A percentile compares a stretch with the other conserved stretches of the same genome.
These are phyloP conservation scores for Diaporthe capsici DNA, from an alignment of 2,329 filamentous ascomycete species.

Conservation along the genomic window DNA sequence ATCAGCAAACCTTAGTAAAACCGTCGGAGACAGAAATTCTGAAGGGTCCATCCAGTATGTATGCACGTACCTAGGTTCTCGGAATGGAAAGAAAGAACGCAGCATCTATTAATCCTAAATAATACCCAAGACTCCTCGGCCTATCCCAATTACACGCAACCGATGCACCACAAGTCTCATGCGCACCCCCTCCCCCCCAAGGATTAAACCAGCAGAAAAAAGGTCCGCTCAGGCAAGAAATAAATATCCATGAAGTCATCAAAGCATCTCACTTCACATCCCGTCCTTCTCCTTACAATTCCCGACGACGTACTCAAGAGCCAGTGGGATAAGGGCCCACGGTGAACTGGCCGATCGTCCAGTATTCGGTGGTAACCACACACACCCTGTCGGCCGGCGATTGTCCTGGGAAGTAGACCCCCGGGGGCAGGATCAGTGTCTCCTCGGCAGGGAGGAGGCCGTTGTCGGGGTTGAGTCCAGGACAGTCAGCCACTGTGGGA, in stretches of 20 bases:
- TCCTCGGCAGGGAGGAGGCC: conserved; percentile 6
- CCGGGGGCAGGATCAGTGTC: conserved; percentile 1
- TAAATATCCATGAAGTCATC: not conserved
- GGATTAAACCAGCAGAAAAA: not conserved
- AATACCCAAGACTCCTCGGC: not conserved
- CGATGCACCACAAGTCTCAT: not conserved
- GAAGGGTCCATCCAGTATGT: no score
- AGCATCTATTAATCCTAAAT: not conserved
- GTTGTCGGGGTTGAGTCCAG: not conserved
- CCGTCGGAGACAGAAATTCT: not conserved
- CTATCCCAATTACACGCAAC: not conserved
- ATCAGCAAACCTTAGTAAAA: not conserved
- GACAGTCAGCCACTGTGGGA: not conserved
- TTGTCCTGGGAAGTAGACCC: not conserved
- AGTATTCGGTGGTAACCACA: not conserved
- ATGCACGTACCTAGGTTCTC: not conserved
- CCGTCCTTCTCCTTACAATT: not conserved
- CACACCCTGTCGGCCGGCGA: not conserved
- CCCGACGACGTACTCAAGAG: no score
- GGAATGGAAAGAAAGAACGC: not conserved
- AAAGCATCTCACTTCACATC: not conserved
- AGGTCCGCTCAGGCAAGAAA: not conserved
- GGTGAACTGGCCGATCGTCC: conserved; percentile 23
- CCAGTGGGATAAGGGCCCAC: not conserved
- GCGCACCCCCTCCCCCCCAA: not conserved